A percentile compares a stretch with the other conserved stretches of the same genome.
These are phyloP conservation scores for Vicia faba DNA, from an alignment of 306 rosid genomes.

Conservation along the genomic window DNA sequence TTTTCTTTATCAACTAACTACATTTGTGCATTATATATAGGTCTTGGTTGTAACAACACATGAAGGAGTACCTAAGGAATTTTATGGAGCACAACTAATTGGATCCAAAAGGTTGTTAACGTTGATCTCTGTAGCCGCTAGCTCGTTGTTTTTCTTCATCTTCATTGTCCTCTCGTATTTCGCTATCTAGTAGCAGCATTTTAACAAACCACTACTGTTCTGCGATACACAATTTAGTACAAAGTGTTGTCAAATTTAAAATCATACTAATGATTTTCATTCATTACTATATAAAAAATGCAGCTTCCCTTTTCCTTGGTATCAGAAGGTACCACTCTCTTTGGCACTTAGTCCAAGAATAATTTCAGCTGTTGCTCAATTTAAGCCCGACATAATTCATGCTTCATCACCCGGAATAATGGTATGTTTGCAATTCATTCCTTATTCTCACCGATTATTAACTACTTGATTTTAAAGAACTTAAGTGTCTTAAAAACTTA, in stretches of 20 bases:
- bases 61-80: slow-evolving; percentile 92
- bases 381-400: slow-evolving; percentile 51
- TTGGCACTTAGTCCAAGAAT: slow-evolving; percentile 53
- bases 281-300: slow-evolving; percentile 20
- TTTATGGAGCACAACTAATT: slow-evolving; percentile 85
- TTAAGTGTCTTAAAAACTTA: neutral
- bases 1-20: neutral
- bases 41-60: slow-evolving; percentile 98
- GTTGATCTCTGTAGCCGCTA: slow-evolving; percentile 18
- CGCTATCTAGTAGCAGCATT: too few species aligned
- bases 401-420: slow-evolving; percentile 49
- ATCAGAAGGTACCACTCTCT: slow-evolving; percentile 48
- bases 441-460: slow-evolving; percentile 8
- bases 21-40: slow-evolving; percentile 44
- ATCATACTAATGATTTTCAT: slow-evolving; percentile 29
- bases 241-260: too few species aligned
- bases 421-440: slow-evolving; percentile 34
- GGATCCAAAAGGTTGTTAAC: slow-evolving; percentile 81
- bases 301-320: slow-evolving; percentile 50
- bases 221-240: too few species aligned
- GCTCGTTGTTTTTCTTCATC: slow-evolving; percentile 12
- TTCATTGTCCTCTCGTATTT: slow-evolving; percentile 4
- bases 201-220: too few species aligned
- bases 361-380: slow-evolving; percentile 46
- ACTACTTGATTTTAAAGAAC: neutral